Conservation (phyloP, 108 stramenopile species). For the Skeletonema tropicum region DNA sequence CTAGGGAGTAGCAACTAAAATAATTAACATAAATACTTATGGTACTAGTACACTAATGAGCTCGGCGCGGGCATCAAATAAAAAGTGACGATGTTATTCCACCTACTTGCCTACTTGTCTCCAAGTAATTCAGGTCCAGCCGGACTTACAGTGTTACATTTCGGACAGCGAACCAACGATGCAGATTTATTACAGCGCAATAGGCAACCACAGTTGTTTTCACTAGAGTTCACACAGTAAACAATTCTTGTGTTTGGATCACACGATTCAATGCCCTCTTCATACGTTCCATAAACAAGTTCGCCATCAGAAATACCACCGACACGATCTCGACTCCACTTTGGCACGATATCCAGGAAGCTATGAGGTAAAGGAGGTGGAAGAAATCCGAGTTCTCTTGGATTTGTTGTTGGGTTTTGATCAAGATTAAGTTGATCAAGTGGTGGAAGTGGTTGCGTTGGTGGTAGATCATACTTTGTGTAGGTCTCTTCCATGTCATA, state of each 20-base stretch:
- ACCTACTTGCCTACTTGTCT: background rate
- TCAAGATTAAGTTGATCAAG: conserved; percentile 12
- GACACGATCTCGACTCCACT: background rate
- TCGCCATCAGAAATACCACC: conserved; percentile 14
- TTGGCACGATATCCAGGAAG: conserved; percentile 14
- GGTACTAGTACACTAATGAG: too few species aligned
- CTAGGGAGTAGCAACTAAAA: too few species aligned
- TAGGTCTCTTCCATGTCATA: background rate
- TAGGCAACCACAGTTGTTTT: conserved; percentile 9
- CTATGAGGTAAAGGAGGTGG: conserved; percentile 19
- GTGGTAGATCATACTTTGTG: background rate
- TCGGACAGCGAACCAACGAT: conserved; percentile 22
- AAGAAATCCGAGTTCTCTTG: conserved; percentile 6
- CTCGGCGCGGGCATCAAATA: too few species aligned
- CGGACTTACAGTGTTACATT: conserved; percentile 17
- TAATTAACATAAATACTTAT: too few species aligned
- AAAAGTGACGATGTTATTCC: background rate
- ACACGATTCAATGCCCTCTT: conserved; percentile 10
- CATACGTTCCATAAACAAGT: conserved; percentile 5
- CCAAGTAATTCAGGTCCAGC: conserved; percentile 3
- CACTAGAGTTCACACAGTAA: conserved; percentile 13
- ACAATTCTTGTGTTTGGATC: conserved; percentile 18
- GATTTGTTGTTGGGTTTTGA: conserved; percentile 4
- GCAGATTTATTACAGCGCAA: conserved; percentile 12
- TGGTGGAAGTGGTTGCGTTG: conserved; percentile 6